A percentile compares a stretch with the other conserved stretches of the same genome.
Evolutionary conservation across 2,329 filamentous ascomycete species (phyloP).

Genomic region (Stemphylium vesicarium): DNA sequence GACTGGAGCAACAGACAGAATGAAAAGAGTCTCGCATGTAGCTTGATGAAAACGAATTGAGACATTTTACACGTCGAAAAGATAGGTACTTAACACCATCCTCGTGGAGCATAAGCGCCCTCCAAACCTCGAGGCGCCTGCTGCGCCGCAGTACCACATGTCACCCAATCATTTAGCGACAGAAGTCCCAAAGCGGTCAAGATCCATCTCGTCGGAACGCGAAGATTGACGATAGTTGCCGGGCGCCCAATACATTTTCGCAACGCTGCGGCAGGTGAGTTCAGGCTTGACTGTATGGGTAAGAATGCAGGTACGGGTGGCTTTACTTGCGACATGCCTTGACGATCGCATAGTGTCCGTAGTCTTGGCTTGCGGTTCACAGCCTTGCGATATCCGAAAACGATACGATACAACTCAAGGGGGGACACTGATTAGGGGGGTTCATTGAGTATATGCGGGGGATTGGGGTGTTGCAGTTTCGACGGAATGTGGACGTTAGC

Average conservation of each 20-base stretch:
- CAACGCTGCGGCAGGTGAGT: conserved; percentile 4
- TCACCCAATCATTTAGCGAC: conserved; percentile 14
- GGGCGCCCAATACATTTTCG: conserved; percentile 1
- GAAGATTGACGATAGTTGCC: not conserved
- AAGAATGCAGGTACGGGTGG: conserved; percentile 2
- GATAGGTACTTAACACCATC: conserved; percentile 11
- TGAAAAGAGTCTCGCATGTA: too few species aligned
- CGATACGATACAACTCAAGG: not conserved
- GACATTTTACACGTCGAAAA: conserved; percentile 4
- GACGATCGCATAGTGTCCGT: not conserved
- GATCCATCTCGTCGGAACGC: not conserved
- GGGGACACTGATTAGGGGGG: not conserved
- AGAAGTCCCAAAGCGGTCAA: not conserved
- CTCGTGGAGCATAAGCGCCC: conserved; percentile 9
- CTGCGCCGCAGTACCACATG: conserved; percentile 5
- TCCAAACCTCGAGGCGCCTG: conserved; percentile 10
- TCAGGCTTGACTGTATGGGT: not conserved
- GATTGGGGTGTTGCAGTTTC: not conserved
- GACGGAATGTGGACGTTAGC: not conserved
- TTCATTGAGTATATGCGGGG: not conserved
- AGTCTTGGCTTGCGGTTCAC: conserved; percentile 1
- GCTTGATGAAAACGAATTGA: not conserved
- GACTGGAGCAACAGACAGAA: too few species aligned
- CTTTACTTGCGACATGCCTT: conserved; percentile 3
- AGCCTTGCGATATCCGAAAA: not conserved